Base-by-base conservation (phyloP, 768 basidiomycete species). In the Trametes coccinea region DNA sequence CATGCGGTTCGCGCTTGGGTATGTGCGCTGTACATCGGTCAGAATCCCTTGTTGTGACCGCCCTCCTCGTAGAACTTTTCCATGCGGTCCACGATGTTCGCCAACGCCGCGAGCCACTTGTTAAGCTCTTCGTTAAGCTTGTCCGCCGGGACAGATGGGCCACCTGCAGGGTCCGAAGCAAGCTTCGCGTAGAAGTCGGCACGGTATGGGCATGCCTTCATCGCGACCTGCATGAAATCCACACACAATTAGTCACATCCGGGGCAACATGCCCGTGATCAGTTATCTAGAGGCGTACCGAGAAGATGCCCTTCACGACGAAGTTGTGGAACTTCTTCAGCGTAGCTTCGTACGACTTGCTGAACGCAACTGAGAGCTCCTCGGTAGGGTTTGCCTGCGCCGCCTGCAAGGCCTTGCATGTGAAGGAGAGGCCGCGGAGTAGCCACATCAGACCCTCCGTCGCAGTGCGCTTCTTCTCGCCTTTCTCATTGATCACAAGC, bases 361-460 rank as follows among this genome's bases (percentile, higher is more conserved):
- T 86, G 75, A 99, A 99, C 17, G 90, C 90, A 0, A 65, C 76
- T 2, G 84, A 68, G 13, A 99, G 84, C 71, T 94, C 90, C 49
- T 78, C 57, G 1, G 71, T 70, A 47, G 83, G 78, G 74, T 95
- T 83, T 3, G 77, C 79, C 68, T 93, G 89, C 0, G 88, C 83
- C 47, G 81, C 77, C 64, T 89, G 82, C 29, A 99, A 84, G 0
- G 90, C 90, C 59, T 83, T 79, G 75, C 88, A 86, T 37, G 96
- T 99, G 79, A 99, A 99, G 31, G 85, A 84, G 54, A 95, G 84
- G 2, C 94, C 97, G 33, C 95, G 87, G 50, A 95, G 82, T 51
- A 99, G 83, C 97, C 97, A 99, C 76, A 98, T 77, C 56, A 98
- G 82, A 14, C 93, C 95, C 70, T 95, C 89, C 0, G 95, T 97